These are phyloP conservation scores for Eremothecium gossypii DNA, from an alignment of 1,139 yeast species.

Conservation along the genomic window DNA sequence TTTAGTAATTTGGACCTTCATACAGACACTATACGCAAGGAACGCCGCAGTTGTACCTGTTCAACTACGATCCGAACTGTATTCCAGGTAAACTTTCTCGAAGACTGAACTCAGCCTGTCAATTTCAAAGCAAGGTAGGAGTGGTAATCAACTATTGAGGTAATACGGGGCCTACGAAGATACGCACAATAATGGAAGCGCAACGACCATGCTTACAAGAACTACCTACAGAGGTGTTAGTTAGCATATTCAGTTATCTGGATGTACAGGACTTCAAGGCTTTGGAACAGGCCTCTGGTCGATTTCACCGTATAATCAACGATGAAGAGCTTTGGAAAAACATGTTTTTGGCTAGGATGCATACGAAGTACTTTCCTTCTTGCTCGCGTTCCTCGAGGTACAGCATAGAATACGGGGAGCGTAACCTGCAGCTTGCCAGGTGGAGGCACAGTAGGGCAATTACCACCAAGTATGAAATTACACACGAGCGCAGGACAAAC, in stretches of 20 bases:
- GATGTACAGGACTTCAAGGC: constrained; percentile 46
- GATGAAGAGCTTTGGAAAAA: constrained; percentile 57
- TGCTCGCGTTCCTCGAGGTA: constrained; percentile 45
- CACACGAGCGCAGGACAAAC: constrained; percentile 16
- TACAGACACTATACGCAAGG: no score
- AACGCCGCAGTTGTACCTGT: no score
- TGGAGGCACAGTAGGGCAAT: constrained; percentile 46
- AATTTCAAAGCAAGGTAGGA: no score
- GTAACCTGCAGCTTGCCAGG: constrained; percentile 36
- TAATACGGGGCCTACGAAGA: no score
- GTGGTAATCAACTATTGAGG: no score
- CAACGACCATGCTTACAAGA: constrained; percentile 17
- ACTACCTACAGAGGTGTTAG: constrained; percentile 51
- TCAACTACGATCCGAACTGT: no score
- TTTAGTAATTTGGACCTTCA: no score
- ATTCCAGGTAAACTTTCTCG: no score
- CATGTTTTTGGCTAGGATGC: constrained; percentile 41
- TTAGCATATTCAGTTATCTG: constrained; percentile 45
- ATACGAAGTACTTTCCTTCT: constrained; percentile 44
- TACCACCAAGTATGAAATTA: constrained; percentile 25
- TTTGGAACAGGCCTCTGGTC: constrained; percentile 44
- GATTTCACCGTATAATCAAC: constrained; percentile 43
- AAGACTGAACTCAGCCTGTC: no score
- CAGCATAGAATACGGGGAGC: constrained; percentile 46
- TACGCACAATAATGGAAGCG: background rate